Conservation (phyloP, 768 basidiomycete species). For the Pulveroboletus frians region DNA sequence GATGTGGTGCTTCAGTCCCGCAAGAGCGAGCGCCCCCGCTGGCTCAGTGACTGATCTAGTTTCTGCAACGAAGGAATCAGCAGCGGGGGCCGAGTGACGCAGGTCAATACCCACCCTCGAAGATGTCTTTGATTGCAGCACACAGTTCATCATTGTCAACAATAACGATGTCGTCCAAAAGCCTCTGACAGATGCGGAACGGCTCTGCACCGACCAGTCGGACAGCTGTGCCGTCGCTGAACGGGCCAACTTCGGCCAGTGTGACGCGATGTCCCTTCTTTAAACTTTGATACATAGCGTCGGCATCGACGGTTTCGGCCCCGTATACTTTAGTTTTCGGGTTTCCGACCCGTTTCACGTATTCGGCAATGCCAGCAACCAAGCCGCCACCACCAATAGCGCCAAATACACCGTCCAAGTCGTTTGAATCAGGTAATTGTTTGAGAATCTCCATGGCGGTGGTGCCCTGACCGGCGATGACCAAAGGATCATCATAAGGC, state of each 20-base stretch:
- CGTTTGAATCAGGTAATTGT: constrained; percentile 71
- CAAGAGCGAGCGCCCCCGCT: constrained; percentile 88
- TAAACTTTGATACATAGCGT: constrained; percentile 87
- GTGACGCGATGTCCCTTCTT: constrained; percentile 76
- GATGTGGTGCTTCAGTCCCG: constrained; percentile 88
- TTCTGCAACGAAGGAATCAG: constrained; percentile 37
- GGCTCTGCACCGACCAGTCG: constrained; percentile 93
- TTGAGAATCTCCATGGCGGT: constrained; percentile 93
- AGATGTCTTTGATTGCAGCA: constrained; percentile 98
- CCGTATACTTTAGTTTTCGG: constrained; percentile 80
- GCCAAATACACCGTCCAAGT: constrained; percentile 79
- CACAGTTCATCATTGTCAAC: constrained; percentile 96
- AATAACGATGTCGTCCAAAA: constrained; percentile 77
- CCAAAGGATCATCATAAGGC: constrained; percentile 94
- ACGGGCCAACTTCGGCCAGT: constrained; percentile 87
- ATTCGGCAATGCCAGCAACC: constrained; percentile 84
- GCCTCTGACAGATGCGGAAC: constrained; percentile 83
- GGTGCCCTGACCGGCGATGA: constrained; percentile 97
- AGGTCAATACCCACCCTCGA: constrained; percentile 63
- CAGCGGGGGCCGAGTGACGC: not conserved
- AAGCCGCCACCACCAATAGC: constrained; percentile 95
- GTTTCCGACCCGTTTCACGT: constrained; percentile 87
- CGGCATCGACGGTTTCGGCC: constrained; percentile 92
- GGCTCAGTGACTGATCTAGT: constrained; percentile 96
- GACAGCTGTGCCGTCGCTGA: constrained; percentile 97